Evolutionary conservation across 2,329 filamentous ascomycete genomes (phyloP).

Genomic region (Stachybotrys elegans): DNA sequence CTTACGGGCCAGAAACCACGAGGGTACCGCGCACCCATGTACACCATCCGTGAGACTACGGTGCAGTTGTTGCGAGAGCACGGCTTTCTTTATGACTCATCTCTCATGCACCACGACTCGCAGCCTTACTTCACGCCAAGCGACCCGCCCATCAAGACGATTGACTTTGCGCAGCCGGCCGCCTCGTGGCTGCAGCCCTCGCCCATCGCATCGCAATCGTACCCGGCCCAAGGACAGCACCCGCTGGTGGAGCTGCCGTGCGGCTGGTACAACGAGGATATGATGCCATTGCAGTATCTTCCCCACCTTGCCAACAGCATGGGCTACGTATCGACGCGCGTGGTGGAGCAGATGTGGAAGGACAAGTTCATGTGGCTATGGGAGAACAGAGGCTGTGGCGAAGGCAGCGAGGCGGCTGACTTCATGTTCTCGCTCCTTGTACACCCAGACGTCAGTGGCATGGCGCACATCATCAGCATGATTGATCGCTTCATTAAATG

Average conservation of each 20-base stretch:
- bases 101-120: constrained; percentile 39
- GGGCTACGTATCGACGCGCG: constrained; percentile 51
- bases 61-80: constrained; percentile 37
- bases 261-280: constrained; percentile 46
- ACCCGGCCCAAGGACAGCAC: background rate
- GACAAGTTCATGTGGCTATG: constrained; percentile 54
- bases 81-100: constrained; percentile 39
- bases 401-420: constrained; percentile 22
- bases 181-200: constrained; percentile 42
- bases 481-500: constrained; percentile 43
- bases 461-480: constrained; percentile 53
- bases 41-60: constrained; percentile 39
- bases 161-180: constrained; percentile 27
- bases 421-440: constrained; percentile 47
- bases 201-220: constrained; percentile 8
- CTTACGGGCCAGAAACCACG: constrained; percentile 34
- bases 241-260: constrained; percentile 38
- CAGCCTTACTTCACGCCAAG: constrained; percentile 30
- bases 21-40: constrained; percentile 45
- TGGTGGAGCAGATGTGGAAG: constrained; percentile 57
- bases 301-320: constrained; percentile 45
- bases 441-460: constrained; percentile 55
- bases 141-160: constrained; percentile 28
- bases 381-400: constrained; percentile 19
- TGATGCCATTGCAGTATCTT: constrained; percentile 41